Evolutionary conservation across 352 stramenopile species (phyloP), one percentile per base, ranked within the genome.

Genomic region (Globisporangium parvum): DNA sequence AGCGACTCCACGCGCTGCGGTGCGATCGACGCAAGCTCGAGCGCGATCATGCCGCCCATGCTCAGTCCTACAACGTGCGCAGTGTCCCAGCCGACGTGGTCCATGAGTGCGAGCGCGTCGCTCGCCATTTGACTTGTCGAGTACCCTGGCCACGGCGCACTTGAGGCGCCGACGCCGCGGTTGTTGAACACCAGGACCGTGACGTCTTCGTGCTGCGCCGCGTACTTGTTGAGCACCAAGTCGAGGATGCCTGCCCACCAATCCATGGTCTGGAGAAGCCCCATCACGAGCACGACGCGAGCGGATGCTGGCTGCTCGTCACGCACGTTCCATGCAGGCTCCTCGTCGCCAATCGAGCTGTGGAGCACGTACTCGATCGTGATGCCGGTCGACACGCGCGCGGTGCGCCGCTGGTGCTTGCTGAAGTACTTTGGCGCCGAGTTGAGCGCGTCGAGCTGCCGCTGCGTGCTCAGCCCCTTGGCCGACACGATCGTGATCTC

Each of bases 111-210:
- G 31, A 37, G 31, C 6, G 66, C 42, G 28, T 2, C 28, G 48
- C 10, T 31, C n/a, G 31, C 11, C 48, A 35, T 45, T 35, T 31
- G 31, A 1, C 48, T 53, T 17, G 51, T 59, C 18, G 28, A 33
- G 62, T 87, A 63, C 33, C 82, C 57, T 8, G 68, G 66, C 51
- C 87, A 85, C 0, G 79, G 67, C 33, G 66, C 62, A 48, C 85
- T 76, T 6, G 73, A 73, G 47, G 49, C 51, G 57, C 70, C 71
- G 18, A 64, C 51, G n/a, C 73, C 73, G 47, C 73, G 70, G 57
- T 82, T 82, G 55, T 82, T 69, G 9, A 83, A 70, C 12, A 56
- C 72, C 33, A 83, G 42, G 21, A 83, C 56, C 44, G 71, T 52
- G 35, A 77, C 52, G 18, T 55, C 62, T 45, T 57, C 65, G 28